Base-by-base conservation (phyloP, 208 protist genomes). In the Angomonas deanei region DNA sequence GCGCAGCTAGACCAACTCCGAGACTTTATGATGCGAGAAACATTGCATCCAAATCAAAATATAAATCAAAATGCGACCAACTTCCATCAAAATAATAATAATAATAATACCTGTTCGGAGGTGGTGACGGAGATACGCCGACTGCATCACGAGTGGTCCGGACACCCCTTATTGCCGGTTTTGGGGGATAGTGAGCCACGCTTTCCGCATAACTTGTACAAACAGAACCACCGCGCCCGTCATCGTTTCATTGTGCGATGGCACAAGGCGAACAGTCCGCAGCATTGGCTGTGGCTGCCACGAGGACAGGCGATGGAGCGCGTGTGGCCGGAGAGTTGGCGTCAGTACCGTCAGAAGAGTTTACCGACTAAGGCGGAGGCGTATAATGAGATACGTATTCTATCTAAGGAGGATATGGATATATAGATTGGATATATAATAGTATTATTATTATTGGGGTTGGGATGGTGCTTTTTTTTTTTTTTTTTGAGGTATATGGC, bases 11-110 rank as follows among this genome's bases (percentile, higher is more conserved):
- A 96, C 42, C 66, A 84, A 53, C 74, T 94, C 50, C 84, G 85
- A 5, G 81, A 91, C 53, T 96, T 84, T 84, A 92, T 94, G 90
- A 96, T 96, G 90, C 75, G 78, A 5, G 90, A 88, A 54, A 93
- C 86, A 1, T 79, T 96, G 0, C 58, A 61, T 38, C 28, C 36
- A 10, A 42, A 8, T 42, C 8, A 15, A 8, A 15, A 8, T 15
- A 15, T 15, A 42, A 42, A 42, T 8, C 11, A 42, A 15, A 15
- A 15, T 15, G 28, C 23, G 6, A 34, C 15, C 28, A 46, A 38
- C 34, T 15, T n/a, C 36, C n/a, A n/a, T n/a, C n/a, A n/a, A n/a
- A n/a, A n/a, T n/a, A n/a, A n/a, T n/a, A 5, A 50, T 21, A 13
- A 50, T 21, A 13, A 23, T 4, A 21, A 4, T 4, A 82, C 80